Evolutionary conservation across 352 stramenopile species (phyloP), one percentile per base, ranked within the genome.

Genomic region (Globisporangium nunn): DNA sequence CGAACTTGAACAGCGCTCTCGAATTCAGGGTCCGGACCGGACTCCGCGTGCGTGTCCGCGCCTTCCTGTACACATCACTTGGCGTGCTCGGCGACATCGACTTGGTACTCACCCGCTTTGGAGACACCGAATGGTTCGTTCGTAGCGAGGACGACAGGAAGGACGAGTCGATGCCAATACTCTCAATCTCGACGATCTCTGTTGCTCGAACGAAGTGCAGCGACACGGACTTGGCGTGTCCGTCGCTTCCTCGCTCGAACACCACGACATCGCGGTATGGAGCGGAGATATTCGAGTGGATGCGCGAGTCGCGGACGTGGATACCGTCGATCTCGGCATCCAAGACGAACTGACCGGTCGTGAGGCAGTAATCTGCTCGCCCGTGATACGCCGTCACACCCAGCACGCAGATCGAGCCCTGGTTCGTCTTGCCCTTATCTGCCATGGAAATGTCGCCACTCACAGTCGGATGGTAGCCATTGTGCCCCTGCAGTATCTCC

Each of bases 371-470:
- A 59, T 81, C 67, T 4, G 78, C 64, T 14, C 68, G 66, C 0
- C 72, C 66, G 29, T 56, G 70, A 52, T 83, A 73, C n/a, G 69
- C 52, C 8, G 71, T 67, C 5, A 90, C 66, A 56, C 83, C 65
- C 23, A 92, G 57, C 8, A 83, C 50, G 41, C 78, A 90, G 39
- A 92, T 89, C n/a, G 84, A 94, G 4, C 73, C 76, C 15, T 79
- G 68, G n/a, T 75, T 84, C 11, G 68, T 81, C 43, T 78, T 87
- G 40, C 71, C 67, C 29, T 71, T 75, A 30, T 86, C 75, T 11
- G 75, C 78, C 80, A 93, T 88, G 30, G 75, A 83, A 2, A 94
- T 59, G 52, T 93, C 82, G 15, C 79, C 85, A 63, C 74, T 88
- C 45, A 66, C 76, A 5, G 81, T 88, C 11, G 82, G 85, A 35